These are phyloP conservation scores for Penicillium sp. DNA, from an alignment of 2,329 filamentous ascomycete species.

Conservation along the genomic window DNA sequence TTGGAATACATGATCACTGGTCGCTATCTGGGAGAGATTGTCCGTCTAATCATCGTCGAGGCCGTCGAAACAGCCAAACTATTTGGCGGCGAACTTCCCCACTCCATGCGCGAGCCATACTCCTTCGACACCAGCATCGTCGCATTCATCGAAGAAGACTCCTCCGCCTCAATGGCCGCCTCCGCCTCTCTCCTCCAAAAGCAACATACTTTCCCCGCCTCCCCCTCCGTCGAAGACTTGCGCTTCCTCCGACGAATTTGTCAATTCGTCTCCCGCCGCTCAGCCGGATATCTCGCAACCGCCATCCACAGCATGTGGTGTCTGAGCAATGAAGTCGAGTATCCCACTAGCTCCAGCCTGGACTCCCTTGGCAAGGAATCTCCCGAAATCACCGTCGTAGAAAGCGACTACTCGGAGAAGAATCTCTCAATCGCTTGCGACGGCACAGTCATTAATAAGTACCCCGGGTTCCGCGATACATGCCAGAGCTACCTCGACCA, in stretches of 20 bases:
- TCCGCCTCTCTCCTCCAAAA: slow-evolving; percentile 55
- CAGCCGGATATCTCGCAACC: slow-evolving; percentile 65
- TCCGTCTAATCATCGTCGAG: slow-evolving; percentile 64
- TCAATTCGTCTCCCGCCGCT: slow-evolving; percentile 60
- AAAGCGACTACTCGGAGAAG: slow-evolving; percentile 33
- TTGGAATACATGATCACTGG: slow-evolving; percentile 68
- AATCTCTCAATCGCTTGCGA: slow-evolving; percentile 55
- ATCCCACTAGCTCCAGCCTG: slow-evolving; percentile 25
- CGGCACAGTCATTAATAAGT: slow-evolving; percentile 58
- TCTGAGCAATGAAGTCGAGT: slow-evolving; percentile 57
- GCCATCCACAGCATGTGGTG: slow-evolving; percentile 67
- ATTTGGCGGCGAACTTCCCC: slow-evolving; percentile 61
- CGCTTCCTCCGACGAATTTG: slow-evolving; percentile 59
- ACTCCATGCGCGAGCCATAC: slow-evolving; percentile 61
- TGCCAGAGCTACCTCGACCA: slow-evolving; percentile 51
- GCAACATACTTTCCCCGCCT: slow-evolving; percentile 53
- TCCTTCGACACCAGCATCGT: slow-evolving; percentile 63
- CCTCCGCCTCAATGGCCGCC: slow-evolving; percentile 39
- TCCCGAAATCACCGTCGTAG: slow-evolving; percentile 40
- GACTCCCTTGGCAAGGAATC: slow-evolving; percentile 31
- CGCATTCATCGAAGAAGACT: slow-evolving; percentile 59
- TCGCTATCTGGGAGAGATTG: slow-evolving; percentile 67
- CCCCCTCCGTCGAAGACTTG: slow-evolving; percentile 55
- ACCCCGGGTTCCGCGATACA: slow-evolving; percentile 51
- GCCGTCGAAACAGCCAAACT: slow-evolving; percentile 60